A percentile compares a stretch with the other conserved stretches of the same genome.
Evolutionary conservation across 2,329 filamentous ascomycete genomes (phyloP).

Genomic region (Trichophyton schoenleinii): DNA sequence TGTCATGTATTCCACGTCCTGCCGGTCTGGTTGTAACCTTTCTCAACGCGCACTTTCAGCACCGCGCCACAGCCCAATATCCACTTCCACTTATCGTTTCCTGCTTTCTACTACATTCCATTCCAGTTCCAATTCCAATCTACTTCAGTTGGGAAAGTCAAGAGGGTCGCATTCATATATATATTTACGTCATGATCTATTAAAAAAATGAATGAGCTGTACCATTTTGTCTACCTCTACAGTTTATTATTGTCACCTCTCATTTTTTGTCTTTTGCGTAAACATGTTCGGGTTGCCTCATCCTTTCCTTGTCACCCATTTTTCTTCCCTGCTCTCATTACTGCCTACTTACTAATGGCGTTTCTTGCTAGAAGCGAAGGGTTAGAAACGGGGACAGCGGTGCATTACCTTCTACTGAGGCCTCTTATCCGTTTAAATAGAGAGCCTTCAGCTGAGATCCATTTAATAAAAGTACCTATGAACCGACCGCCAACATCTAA

Average conservation of each 20-base stretch:
- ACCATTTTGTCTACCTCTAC: background rate
- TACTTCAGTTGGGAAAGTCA: background rate
- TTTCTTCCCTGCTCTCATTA: background rate
- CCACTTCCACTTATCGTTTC: background rate
- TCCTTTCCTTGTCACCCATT: background rate
- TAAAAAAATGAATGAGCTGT: constrained; percentile 4
- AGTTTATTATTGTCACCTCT: background rate
- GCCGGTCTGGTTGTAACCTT: background rate
- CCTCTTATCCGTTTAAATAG: background rate
- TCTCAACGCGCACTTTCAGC: too few species aligned
- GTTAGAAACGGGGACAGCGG: background rate
- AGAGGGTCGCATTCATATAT: constrained; percentile 1
- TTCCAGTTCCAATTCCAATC: background rate
- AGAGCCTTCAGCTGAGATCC: background rate
- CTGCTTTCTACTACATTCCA: background rate
- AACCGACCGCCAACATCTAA: background rate
- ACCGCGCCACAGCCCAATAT: background rate
- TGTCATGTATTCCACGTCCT: background rate
- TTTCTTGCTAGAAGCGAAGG: background rate
- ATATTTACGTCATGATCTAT: constrained; percentile 2
- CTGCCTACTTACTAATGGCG: background rate
- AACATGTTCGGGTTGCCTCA: background rate
- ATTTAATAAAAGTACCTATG: background rate
- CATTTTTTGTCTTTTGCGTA: background rate
- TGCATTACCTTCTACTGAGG: background rate